These are phyloP conservation scores for Leishmania gerbilli DNA, from an alignment of 208 protist genomes.

Conservation along the genomic window DNA sequence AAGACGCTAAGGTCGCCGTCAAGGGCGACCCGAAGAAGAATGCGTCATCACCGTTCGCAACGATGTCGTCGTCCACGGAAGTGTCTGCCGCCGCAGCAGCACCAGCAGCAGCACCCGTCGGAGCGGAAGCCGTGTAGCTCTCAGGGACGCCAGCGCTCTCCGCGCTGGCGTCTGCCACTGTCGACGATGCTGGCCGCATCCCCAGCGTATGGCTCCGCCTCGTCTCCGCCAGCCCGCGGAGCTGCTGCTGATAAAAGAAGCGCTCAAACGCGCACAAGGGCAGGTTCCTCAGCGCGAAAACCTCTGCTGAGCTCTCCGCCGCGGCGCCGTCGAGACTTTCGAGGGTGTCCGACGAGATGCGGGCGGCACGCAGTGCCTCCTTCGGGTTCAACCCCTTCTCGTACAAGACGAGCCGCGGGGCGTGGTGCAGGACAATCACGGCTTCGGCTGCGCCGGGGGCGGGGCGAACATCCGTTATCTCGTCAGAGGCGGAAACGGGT, in stretches of 20 bases:
- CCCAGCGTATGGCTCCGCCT: not conserved
- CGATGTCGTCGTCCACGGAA: not conserved
- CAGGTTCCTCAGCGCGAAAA: conserved; percentile 36
- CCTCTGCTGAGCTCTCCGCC: conserved; percentile 38
- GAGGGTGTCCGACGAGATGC: conserved; percentile 28
- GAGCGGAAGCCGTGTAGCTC: not conserved
- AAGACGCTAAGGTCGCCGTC: not conserved
- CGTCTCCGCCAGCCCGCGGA: conserved; percentile 15
- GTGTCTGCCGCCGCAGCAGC: not conserved
- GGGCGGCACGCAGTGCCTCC: conserved; percentile 21
- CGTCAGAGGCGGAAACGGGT: conserved; percentile 17
- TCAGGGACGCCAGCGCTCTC: not conserved
- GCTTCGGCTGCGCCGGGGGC: conserved; percentile 12
- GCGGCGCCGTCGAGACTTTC: conserved; percentile 32
- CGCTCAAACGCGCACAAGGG: conserved; percentile 50
- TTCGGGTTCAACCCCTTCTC: conserved; percentile 25
- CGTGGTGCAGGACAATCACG: conserved; percentile 61
- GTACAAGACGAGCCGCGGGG: conserved; percentile 55
- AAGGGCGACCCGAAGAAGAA: conserved; percentile 28
- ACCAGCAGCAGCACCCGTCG: not conserved
- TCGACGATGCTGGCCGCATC: not conserved
- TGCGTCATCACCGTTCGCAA: conserved; percentile 12
- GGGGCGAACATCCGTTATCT: conserved; percentile 22
- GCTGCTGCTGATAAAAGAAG: conserved; percentile 59
- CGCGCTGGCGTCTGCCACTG: not conserved